These are phyloP conservation scores for Mycena filopes DNA, from an alignment of 768 basidiomycete genomes.

Conservation along the genomic window DNA sequence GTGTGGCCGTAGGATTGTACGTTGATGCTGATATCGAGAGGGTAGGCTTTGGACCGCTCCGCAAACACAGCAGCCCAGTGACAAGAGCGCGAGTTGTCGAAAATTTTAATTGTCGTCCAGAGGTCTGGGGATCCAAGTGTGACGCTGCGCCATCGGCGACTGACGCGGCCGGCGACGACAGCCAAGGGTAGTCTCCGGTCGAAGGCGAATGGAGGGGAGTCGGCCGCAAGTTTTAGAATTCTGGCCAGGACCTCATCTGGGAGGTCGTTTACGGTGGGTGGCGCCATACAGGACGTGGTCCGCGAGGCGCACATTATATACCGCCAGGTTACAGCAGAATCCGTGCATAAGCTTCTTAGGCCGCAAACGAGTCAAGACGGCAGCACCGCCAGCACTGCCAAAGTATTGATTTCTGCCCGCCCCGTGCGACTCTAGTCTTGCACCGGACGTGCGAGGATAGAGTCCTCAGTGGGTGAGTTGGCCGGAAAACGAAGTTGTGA, in stretches of 20 bases:
- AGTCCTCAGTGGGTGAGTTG: no score
- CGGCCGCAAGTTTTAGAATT: conserved; percentile 5
- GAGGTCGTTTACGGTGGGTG: not conserved
- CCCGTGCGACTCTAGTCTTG: no score
- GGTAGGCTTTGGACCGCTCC: not conserved
- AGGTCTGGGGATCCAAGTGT: conserved; percentile 11
- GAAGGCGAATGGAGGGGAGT: not conserved
- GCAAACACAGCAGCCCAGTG: conserved; percentile 5
- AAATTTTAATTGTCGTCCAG: conserved; percentile 22
- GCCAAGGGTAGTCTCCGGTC: not conserved
- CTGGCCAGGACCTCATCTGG: conserved; percentile 12
- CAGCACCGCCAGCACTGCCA: no score
- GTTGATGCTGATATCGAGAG: conserved; percentile 19
- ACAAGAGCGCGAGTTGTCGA: not conserved
- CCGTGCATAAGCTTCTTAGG: no score
- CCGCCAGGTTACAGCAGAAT: no score
- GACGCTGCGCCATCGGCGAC: conserved; percentile 7
- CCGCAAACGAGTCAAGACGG: no score
- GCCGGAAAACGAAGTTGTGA: no score
- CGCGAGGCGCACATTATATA: no score
- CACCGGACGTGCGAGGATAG: no score
- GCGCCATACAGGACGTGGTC: no score
- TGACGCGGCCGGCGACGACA: conserved; percentile 10
- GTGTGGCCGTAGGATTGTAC: no score
- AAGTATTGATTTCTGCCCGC: no score